These are phyloP conservation scores for Epichloe bromicola DNA, from an alignment of 2,329 filamentous ascomycete genomes.

Conservation along the genomic window DNA sequence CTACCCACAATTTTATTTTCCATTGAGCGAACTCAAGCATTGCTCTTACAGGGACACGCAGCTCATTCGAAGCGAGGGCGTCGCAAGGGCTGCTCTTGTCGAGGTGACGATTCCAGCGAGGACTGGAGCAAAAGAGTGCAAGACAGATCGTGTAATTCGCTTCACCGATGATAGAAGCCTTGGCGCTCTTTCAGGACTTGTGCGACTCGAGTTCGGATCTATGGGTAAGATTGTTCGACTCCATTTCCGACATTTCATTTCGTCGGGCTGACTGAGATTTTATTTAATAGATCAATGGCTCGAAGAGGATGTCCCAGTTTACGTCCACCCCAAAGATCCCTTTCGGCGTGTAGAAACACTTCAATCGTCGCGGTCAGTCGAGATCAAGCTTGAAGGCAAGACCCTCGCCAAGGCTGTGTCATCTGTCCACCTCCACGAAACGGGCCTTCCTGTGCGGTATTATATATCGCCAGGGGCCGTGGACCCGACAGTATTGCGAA, in stretches of 20 bases:
- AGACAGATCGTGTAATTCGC: constrained; percentile 22
- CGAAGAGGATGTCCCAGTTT: constrained; percentile 46
- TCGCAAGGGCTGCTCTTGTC: constrained; percentile 16
- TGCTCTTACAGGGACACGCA: constrained; percentile 16
- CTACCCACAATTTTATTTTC: constrained; percentile 35
- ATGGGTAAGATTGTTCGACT: constrained; percentile 14
- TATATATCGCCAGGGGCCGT: constrained; percentile 44
- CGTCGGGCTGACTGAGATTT: not conserved
- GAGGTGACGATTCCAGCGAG: constrained; percentile 17
- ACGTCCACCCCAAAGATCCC: constrained; percentile 53
- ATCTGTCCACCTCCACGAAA: constrained; percentile 46
- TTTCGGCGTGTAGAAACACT: constrained; percentile 53
- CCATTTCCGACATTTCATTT: not conserved
- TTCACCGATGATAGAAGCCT: constrained; percentile 26
- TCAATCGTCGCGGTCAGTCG: constrained; percentile 37
- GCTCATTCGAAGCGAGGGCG: constrained; percentile 13
- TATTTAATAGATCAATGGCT: constrained; percentile 23
- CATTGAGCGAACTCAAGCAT: constrained; percentile 16
- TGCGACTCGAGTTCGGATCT: constrained; percentile 22
- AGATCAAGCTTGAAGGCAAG: constrained; percentile 33
- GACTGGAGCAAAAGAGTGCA: constrained; percentile 13
- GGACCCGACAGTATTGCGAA: constrained; percentile 28
- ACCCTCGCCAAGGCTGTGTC: constrained; percentile 33
- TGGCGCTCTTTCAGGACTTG: constrained; percentile 18
- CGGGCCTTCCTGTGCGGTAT: constrained; percentile 42